Evolutionary conservation across 768 basidiomycete genomes (phyloP).

Genomic region (Boletus sp.): DNA sequence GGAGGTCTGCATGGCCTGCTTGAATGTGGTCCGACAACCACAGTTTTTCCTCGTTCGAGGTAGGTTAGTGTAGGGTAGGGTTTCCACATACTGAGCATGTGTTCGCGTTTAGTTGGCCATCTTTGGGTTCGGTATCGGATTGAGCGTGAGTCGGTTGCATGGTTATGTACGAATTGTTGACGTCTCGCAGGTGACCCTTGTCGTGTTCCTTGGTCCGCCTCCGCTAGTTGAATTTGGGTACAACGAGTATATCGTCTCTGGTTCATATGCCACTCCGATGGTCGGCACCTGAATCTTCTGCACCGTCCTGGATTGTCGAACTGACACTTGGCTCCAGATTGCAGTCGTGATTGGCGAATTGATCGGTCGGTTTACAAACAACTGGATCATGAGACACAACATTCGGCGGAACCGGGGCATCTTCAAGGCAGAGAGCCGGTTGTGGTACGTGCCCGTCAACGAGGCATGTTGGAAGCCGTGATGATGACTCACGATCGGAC

Average conservation of each 20-base stretch:
- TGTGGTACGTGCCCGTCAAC: too few relatives aligned
- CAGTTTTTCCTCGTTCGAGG: constrained; percentile 44
- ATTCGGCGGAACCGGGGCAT: too few relatives aligned
- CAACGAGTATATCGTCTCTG: constrained; percentile 39
- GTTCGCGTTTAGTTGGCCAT: constrained; percentile 32
- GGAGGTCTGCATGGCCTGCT: too few relatives aligned
- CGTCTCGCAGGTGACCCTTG: constrained; percentile 46
- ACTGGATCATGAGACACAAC: too few relatives aligned
- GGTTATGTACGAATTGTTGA: not conserved
- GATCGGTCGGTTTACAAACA: constrained; percentile 50
- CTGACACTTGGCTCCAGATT: constrained; percentile 30
- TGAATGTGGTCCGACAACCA: constrained; percentile 50
- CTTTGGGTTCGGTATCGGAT: constrained; percentile 50
- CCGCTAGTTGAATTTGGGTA: constrained; percentile 48
- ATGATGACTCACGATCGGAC: too few relatives aligned
- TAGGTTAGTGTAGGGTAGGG: constrained; percentile 1
- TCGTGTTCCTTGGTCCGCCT: constrained; percentile 50
- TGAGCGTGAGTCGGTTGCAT: constrained; percentile 39
- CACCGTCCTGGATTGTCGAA: not conserved
- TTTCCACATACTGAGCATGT: not conserved
- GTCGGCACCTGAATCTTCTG: constrained; percentile 24
- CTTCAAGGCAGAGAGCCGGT: too few relatives aligned
- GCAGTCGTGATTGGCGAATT: constrained; percentile 52
- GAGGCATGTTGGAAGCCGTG: too few relatives aligned
- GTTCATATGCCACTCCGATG: constrained; percentile 45